phyloP scores from a whole-genome alignment of 345 rosid genomes.

The Barbarea vulgaris region DNA sequence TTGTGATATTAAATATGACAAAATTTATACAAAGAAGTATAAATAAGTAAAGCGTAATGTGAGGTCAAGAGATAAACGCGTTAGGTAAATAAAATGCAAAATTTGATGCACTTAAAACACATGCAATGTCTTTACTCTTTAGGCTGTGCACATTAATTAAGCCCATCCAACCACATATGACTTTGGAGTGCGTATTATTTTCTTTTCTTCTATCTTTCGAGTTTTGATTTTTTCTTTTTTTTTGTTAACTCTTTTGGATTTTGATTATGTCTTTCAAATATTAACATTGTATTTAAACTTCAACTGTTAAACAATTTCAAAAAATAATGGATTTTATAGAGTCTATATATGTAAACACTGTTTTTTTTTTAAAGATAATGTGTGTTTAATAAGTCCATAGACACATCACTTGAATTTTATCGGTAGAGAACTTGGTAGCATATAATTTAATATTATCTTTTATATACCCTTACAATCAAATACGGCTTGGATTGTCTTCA shows the following conservation, averaged over 20 bases:
- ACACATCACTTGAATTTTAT: background rate
- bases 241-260: background rate
- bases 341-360: background rate
- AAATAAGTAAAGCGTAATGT: slow-evolving; percentile 3
- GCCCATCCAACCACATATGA: slow-evolving; percentile 2
- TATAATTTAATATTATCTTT: background rate
- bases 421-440: background rate
- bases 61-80: background rate
- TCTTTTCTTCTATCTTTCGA: background rate
- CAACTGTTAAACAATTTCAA: background rate
- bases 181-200: too few relatives aligned
- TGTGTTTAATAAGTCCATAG: background rate
- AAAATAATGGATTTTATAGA: too few relatives aligned
- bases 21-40: background rate
- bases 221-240: background rate
- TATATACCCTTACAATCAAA: background rate
- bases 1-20: background rate
- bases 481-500: too few relatives aligned
- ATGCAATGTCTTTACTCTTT: slow-evolving; percentile 20
- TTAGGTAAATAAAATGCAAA: slow-evolving; percentile 5
- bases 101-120: slow-evolving; percentile 7
- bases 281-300: background rate
- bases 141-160: slow-evolving; percentile 3
- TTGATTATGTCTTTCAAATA: background rate
- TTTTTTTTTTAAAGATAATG: background rate